Percentiles rank a stretch among this genome's conserved stretches.
phyloP scores from a whole-genome alignment of 2,329 filamentous ascomycete species.

The Talaromyces funiculosus region DNA sequence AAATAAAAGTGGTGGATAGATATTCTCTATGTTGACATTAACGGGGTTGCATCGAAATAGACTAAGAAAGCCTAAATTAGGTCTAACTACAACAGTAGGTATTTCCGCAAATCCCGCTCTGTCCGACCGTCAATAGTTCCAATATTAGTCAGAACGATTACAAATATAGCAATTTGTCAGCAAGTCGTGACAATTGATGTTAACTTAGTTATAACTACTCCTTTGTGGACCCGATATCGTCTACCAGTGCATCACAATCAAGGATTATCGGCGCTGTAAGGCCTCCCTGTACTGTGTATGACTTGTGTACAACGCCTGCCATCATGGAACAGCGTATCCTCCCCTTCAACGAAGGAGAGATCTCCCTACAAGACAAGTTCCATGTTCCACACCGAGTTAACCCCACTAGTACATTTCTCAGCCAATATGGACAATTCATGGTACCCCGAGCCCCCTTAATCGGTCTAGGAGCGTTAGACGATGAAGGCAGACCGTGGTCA shows the following conservation, averaged over 20 bases:
- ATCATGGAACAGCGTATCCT: conserved; percentile 18
- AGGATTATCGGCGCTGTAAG: neutral
- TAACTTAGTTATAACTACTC: neutral
- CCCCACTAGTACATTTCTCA: conserved; percentile 48
- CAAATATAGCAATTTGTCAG: neutral
- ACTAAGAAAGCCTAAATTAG: neutral
- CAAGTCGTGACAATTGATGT: neutral
- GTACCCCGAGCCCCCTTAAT: conserved; percentile 50
- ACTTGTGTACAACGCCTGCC: conserved; percentile 18
- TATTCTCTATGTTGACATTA: neutral
- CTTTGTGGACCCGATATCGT: neutral
- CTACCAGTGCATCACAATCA: neutral
- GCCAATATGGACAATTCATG: conserved; percentile 5
- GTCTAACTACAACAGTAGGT: neutral
- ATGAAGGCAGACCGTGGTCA: conserved; percentile 63
- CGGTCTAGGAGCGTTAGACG: conserved; percentile 67
- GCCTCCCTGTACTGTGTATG: too few species aligned
- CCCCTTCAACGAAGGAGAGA: conserved; percentile 61
- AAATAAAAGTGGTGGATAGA: too few species aligned
- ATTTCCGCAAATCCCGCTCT: neutral
- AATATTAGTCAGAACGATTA: neutral
- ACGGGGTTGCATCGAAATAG: neutral
- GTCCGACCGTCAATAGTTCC: neutral
- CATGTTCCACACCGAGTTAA: conserved; percentile 56
- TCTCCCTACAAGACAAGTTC: conserved; percentile 58